A percentile compares a stretch with the other conserved stretches of the same genome.
phyloP scores from a whole-genome alignment of 352 stramenopile genomes.

The Pythium apleroticum region DNA sequence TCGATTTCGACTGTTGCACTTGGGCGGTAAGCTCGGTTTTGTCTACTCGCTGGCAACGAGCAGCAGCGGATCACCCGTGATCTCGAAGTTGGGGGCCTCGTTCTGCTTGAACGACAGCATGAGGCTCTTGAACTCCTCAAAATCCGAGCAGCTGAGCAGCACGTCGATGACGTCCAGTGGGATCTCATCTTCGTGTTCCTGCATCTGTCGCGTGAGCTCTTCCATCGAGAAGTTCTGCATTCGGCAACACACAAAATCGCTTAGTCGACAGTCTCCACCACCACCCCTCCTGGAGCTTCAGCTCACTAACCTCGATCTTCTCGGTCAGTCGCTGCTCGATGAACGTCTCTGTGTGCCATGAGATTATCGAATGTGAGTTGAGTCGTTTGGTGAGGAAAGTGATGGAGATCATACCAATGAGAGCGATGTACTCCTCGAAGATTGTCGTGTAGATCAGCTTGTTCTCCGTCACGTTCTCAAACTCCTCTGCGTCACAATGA shows the following conservation, averaged over 20 bases:
- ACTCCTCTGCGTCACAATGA: slow-evolving; percentile 52
- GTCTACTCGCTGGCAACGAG: slow-evolving; percentile 26
- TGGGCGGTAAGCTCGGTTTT: not conserved
- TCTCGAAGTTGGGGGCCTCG: slow-evolving; percentile 73
- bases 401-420: slow-evolving; percentile 57
- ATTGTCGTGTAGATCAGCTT: slow-evolving; percentile 84
- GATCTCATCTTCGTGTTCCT: slow-evolving; percentile 87
- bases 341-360: slow-evolving; percentile 54
- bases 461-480: slow-evolving; percentile 83
- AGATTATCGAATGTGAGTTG: too few species aligned
- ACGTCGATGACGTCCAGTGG: slow-evolving; percentile 77
- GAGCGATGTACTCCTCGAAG: slow-evolving; percentile 71
- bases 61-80: slow-evolving; percentile 64
- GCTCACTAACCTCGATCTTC: slow-evolving; percentile 53
- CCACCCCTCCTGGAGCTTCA: too few species aligned
- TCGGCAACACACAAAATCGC: not conserved
- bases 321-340: slow-evolving; percentile 59
- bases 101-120: slow-evolving; percentile 89
- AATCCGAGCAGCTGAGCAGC: slow-evolving; percentile 77
- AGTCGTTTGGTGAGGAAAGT: too few species aligned
- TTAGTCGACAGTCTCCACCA: not conserved
- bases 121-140: slow-evolving; percentile 87
- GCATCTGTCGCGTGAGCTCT: slow-evolving; percentile 73
- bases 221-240: slow-evolving; percentile 84
- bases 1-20: not conserved